Evolutionary conservation across 2,329 filamentous ascomycete genomes (phyloP), one percentile per base, ranked within the genome.

Genomic region (Pezicula neosporulosa): DNA sequence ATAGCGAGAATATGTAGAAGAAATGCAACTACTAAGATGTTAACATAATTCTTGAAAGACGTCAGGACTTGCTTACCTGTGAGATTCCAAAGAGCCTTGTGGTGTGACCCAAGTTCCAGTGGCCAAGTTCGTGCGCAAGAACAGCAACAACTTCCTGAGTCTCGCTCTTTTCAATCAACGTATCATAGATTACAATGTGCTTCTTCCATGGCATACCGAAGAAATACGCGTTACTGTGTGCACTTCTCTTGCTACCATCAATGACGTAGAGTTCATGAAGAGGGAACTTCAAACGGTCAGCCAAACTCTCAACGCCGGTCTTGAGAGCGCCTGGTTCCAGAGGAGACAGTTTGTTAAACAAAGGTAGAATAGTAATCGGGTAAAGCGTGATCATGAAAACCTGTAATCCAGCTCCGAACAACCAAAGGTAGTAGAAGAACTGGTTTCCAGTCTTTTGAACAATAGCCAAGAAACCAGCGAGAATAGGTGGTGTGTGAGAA

Each of bases 101-200:
- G 10, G 94, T 97, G 77, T 99, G 94, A 55, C 90, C 91, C 60
- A 96, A 82, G 64, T 87, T 93, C 94, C 94, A 99, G 76, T 99
- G 94, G 47, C 94, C 94, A 44, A 99, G 82, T 72, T 99, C 94
- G 69, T 99, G 94, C 35, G 90, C 92, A 49, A 99, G 77, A 48
- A 99, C 92, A 59, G 94, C 93, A 53, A 96, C 90, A 38, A 99
- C 92, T 72, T 99, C 94, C 66, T 94, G 81, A 4, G 89, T 85
- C 56, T 92, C 84, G 69, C 88, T 94, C 82, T 97, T 96, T 72
- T 97, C 93, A 56, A 99, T 91, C 57, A 99, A 75, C 5, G 95
- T 99, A 68, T 99, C 94, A 69, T 96, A 99, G 67, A 99, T 95
- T 65, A 99, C 94, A 76, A 99, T 99, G 77, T 97, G 95, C 82